A percentile compares a stretch with the other conserved stretches of the same genome.
These are phyloP conservation scores for Murraya paniculata DNA, from an alignment of 345 rosid species.

Conservation along the genomic window DNA sequence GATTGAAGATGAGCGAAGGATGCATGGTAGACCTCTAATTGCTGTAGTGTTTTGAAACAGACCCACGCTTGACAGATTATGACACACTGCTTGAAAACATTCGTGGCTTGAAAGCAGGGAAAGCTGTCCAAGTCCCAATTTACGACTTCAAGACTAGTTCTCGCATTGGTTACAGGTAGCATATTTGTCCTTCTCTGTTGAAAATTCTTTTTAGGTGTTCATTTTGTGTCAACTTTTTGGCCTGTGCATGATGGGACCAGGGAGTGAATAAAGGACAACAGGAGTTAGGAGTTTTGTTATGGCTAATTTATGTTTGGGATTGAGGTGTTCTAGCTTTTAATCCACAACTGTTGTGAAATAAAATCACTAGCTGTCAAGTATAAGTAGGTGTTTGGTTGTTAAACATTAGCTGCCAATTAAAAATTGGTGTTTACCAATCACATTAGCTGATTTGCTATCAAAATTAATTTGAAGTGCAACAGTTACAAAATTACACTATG, in stretches of 20 bases:
- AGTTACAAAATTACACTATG: neutral
- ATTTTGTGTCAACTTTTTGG: conserved; percentile 3
- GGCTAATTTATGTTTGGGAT: neutral
- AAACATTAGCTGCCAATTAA: neutral
- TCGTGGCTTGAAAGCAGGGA: conserved; percentile 78
- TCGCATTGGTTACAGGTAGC: conserved; percentile 82
- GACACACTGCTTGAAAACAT: conserved; percentile 84
- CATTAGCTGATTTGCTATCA: neutral
- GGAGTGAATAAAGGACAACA: neutral
- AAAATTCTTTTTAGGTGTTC: neutral
- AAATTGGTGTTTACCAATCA: too few relatives aligned
- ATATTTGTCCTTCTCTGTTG: neutral
- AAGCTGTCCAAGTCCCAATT: conserved; percentile 81
- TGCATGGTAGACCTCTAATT: conserved; percentile 29
- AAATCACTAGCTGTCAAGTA: too few relatives aligned
- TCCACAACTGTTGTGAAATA: neutral
- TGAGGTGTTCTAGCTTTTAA: neutral
- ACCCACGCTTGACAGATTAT: conserved; percentile 95
- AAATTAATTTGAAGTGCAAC: neutral
- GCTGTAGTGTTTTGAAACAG: conserved; percentile 48
- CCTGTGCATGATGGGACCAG: neutral
- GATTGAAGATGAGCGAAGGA: conserved; percentile 2
- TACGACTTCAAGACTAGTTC: conserved; percentile 96
- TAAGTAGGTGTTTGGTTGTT: neutral
- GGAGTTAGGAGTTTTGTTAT: neutral